phyloP scores from a whole-genome alignment of 208 protist species.

The Trypanosomatidae sp. region DNA sequence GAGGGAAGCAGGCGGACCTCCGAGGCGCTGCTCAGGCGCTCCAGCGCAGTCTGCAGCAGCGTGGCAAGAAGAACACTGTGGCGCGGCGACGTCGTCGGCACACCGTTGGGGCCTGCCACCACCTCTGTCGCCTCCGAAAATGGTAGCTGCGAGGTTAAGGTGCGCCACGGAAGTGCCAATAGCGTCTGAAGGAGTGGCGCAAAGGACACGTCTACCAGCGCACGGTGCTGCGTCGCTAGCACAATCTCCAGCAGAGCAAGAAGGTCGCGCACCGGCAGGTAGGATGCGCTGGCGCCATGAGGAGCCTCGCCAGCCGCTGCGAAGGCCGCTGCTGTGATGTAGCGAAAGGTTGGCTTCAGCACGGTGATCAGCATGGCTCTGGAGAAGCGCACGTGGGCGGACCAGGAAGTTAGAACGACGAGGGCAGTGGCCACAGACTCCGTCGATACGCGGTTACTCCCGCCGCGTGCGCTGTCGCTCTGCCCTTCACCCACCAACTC shows the following conservation, averaged over 20 bases:
- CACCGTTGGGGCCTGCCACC: slow-evolving; percentile 19
- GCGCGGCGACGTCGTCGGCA: slow-evolving; percentile 14
- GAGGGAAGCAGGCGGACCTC: slow-evolving; percentile 39
- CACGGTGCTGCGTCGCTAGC: slow-evolving; percentile 55
- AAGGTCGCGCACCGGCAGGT: slow-evolving; percentile 54
- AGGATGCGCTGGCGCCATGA: not conserved
- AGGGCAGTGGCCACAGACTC: slow-evolving; percentile 72
- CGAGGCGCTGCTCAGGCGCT: slow-evolving; percentile 26
- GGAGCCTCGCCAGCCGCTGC: not conserved
- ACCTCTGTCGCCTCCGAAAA: slow-evolving; percentile 23
- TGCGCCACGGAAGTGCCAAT: slow-evolving; percentile 60
- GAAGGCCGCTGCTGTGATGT: slow-evolving; percentile 25
- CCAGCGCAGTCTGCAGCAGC: slow-evolving; percentile 28
- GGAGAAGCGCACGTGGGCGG: slow-evolving; percentile 61
- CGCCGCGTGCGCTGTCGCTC: slow-evolving; percentile 4
- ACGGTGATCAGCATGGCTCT: slow-evolving; percentile 54
- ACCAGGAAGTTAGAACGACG: slow-evolving; percentile 74
- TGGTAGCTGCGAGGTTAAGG: slow-evolving; percentile 31
- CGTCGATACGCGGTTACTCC: slow-evolving; percentile 17
- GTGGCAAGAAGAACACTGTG: slow-evolving; percentile 25
- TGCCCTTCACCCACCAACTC: slow-evolving; percentile 15
- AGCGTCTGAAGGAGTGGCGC: slow-evolving; percentile 46
- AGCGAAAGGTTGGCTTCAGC: slow-evolving; percentile 54
- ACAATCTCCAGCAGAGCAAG: slow-evolving; percentile 65
- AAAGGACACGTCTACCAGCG: slow-evolving; percentile 55